phyloP scores from a whole-genome alignment of 805 yeast genomes.

The Saccharomycopsis schoenii region DNA sequence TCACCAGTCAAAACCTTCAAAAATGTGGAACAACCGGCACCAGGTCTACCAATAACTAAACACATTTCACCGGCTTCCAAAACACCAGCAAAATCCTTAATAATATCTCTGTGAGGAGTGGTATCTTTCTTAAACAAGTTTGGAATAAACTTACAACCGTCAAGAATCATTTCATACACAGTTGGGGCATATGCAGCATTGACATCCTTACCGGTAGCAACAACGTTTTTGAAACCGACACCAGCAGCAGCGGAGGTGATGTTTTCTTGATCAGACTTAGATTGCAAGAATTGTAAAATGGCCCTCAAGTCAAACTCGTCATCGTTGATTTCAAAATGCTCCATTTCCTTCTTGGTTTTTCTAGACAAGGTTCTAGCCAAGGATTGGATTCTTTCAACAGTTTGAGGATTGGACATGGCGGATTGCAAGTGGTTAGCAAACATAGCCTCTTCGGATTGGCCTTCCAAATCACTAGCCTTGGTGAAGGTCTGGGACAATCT shows the following conservation, averaged over 20 bases:
- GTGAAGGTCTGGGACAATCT: conserved; percentile 7
- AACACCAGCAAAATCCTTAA: conserved; percentile 34
- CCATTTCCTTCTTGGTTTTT: conserved; percentile 36
- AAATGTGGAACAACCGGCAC: conserved; percentile 54
- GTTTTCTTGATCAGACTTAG: conserved; percentile 34
- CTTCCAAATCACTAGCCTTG: conserved; percentile 8
- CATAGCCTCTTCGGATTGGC: conserved; percentile 13
- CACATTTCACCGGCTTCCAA: conserved; percentile 42
- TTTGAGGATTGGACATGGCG: conserved; percentile 25
- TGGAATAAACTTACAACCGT: conserved; percentile 28
- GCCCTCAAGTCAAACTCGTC: conserved; percentile 38
- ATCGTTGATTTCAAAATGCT: conserved; percentile 34
- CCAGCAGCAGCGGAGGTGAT: conserved; percentile 42
- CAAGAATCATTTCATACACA: conserved; percentile 35
- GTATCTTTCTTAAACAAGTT: conserved; percentile 28
- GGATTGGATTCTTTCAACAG: conserved; percentile 34
- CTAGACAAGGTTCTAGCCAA: conserved; percentile 41
- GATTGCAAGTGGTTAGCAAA: conserved; percentile 18
- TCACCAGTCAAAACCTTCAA: conserved; percentile 37
- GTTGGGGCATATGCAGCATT: conserved; percentile 43
- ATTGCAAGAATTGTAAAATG: conserved; percentile 31
- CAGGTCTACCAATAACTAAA: conserved; percentile 46
- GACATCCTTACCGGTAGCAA: conserved; percentile 39
- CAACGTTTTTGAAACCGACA: conserved; percentile 34
- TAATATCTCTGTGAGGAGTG: conserved; percentile 22